phyloP scores from a whole-genome alignment of 1,284 basidiomycete species.

The Flammula alnicola region DNA sequence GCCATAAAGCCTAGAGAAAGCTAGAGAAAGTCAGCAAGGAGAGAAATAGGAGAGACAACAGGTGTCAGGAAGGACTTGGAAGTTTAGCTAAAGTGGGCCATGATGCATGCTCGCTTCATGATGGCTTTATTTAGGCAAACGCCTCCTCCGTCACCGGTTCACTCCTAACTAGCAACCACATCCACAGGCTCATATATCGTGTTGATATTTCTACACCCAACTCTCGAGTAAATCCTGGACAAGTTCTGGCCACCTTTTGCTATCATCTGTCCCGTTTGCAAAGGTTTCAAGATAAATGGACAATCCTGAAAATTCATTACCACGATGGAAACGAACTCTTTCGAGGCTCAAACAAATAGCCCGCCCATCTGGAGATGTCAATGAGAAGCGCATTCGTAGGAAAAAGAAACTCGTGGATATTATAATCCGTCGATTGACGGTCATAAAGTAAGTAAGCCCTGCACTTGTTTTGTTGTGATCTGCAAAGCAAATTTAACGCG shows the following conservation, averaged over 20 bases:
- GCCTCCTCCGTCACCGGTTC: too few species aligned
- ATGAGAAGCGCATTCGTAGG: slow-evolving; percentile 43
- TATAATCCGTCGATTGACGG: slow-evolving; percentile 33
- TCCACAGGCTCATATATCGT: too few species aligned
- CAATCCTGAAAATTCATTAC: not conserved
- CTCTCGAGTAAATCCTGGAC: too few species aligned
- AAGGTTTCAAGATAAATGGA: too few species aligned
- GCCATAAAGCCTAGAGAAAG: slow-evolving; percentile 46
- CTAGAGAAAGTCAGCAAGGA: slow-evolving; percentile 11
- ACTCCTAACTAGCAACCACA: too few species aligned
- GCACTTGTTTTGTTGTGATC: slow-evolving; percentile 7
- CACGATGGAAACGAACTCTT: slow-evolving; percentile 17
- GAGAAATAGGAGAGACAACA: slow-evolving; percentile 17
- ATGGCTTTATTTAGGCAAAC: too few species aligned
- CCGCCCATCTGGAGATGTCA: slow-evolving; percentile 22
- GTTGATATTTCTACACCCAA: too few species aligned
- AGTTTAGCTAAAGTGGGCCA: too few species aligned
- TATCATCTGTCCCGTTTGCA: too few species aligned
- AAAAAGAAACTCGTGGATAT: slow-evolving; percentile 38
- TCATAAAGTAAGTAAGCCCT: slow-evolving; percentile 40
- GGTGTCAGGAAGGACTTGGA: too few species aligned
- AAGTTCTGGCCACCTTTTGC: too few species aligned
- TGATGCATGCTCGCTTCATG: too few species aligned
- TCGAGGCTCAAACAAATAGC: slow-evolving; percentile 23
- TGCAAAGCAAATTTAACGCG: slow-evolving; percentile 2